phyloP scores from a whole-genome alignment of 2,329 filamentous ascomycete genomes.

The Aspergillus nomiae region DNA sequence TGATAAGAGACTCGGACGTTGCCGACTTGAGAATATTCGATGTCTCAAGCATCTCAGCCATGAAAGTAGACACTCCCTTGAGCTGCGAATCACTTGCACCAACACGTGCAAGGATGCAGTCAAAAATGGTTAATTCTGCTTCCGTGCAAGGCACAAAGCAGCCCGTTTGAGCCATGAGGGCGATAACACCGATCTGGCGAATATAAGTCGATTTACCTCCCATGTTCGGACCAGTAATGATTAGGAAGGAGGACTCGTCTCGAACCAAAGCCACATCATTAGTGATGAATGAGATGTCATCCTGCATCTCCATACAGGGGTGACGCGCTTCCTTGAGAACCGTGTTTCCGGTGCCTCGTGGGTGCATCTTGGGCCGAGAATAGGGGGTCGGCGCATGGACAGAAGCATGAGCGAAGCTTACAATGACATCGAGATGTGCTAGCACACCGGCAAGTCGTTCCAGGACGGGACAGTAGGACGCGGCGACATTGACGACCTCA shows the following conservation, averaged over 20 bases:
- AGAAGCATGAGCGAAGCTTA: conserved; percentile 89
- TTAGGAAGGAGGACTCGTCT: conserved; percentile 82
- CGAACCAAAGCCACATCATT: conserved; percentile 87
- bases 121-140: conserved; percentile 92
- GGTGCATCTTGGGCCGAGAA: conserved; percentile 85
- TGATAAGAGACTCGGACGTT: conserved; percentile 92
- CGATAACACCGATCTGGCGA: conserved; percentile 93
- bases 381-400: conserved; percentile 92
- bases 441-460: conserved; percentile 86
- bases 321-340: conserved; percentile 91
- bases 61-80: conserved; percentile 97
- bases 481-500: conserved; percentile 89
- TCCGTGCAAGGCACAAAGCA: conserved; percentile 92
- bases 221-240: conserved; percentile 99
- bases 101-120: conserved; percentile 93
- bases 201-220: conserved; percentile 99
- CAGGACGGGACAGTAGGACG: conserved; percentile 90
- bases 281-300: conserved; percentile 97
- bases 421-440: conserved; percentile 91
- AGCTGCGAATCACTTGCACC: conserved; percentile 95
- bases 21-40: conserved; percentile 98
- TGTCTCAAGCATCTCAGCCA: conserved; percentile 99
- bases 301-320: conserved; percentile 98
- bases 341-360: conserved; percentile 83
- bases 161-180: conserved; percentile 94